Percentiles rank a stretch among this genome's conserved stretches.
These are phyloP conservation scores for Diospyros lotus DNA, from an alignment of 148 eudicot species.

Conservation along the genomic window DNA sequence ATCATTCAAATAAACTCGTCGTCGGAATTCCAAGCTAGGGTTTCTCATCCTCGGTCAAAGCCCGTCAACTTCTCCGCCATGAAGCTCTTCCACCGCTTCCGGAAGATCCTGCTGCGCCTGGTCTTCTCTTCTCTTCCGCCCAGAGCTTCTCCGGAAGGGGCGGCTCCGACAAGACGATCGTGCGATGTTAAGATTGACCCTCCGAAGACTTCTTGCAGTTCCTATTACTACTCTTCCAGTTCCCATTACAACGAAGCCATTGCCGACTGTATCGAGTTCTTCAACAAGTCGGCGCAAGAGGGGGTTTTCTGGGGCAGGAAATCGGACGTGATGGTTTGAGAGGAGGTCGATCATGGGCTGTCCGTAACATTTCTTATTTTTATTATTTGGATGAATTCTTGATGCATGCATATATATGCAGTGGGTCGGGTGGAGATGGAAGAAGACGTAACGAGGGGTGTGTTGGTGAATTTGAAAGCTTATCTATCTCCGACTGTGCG, in stretches of 20 bases:
- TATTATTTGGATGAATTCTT: too few species aligned
- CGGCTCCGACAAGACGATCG: slow-evolving; percentile 28
- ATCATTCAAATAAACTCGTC: slow-evolving; percentile 11
- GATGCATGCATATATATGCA: too few species aligned
- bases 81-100: slow-evolving; percentile 42
- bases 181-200: slow-evolving; percentile 33
- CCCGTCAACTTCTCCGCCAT: slow-evolving; percentile 22
- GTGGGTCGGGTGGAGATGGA: too few species aligned
- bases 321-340: slow-evolving; percentile 30
- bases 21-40: neutral
- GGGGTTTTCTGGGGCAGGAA: slow-evolving; percentile 13
- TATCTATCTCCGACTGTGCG: neutral
- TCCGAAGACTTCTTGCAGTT: slow-evolving; percentile 45
- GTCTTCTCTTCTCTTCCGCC: slow-evolving; percentile 27
- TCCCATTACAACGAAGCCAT: slow-evolving; percentile 56
- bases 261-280: slow-evolving; percentile 61
- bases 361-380: neutral
- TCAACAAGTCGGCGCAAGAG: slow-evolving; percentile 43
- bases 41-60: neutral
- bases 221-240: slow-evolving; percentile 36
- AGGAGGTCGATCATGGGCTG: too few species aligned
- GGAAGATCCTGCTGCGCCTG: slow-evolving; percentile 35
- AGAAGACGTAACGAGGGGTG: neutral
- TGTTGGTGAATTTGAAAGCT: neutral
- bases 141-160: neutral